Base-by-base conservation (phyloP, 768 basidiomycete genomes). In the Boletus speciosus region DNA sequence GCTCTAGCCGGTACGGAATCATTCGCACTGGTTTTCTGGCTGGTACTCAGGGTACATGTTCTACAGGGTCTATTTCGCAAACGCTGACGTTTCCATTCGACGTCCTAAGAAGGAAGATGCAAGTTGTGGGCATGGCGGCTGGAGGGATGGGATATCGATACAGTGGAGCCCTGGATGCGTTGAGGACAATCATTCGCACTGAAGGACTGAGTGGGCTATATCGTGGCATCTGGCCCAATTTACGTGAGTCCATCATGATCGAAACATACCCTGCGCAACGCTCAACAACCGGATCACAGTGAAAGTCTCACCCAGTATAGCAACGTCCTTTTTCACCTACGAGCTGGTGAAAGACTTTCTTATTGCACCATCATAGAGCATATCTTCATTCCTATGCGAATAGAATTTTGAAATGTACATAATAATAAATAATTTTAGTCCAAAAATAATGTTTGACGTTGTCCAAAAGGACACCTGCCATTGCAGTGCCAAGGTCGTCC, bases 51-150 rank as follows among this genome's bases (percentile, higher is more conserved):
- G 6, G 55, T 40, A 10, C 25, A 47, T 49, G 25, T 25, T 23
- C 51, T 25, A 29, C 72, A 82, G 92, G 92, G n/a, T 84, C 87
- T 25, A 87, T 96, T 59, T 94, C 93, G 12, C 93, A 98, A 70
- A 92, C 93, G 47, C 71, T 98, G 62, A 98, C 95, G 5, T 98
- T 96, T 69, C 96, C 96, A 9, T 91, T 97, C 64, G 96, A 99
- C 68, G 91, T 98, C 6, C 71, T 98, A 54, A 80, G 96, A 44
- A 81, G 96, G 56, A 96, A 98, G 78, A 93, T 98, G 88, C 96
- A 98, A 70, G 90, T 96, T 55, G 80, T 84, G 6, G 92, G 92
- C 12, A 86, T 94, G 84, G 72, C 80, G 61, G 76, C 73, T 12
- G 80, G 79, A 16, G 75, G 78, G 12, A 66, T 82, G 56, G 78